These are phyloP conservation scores for Saccharum officinarum DNA, from an alignment of 176 grass and related monocot species.

Conservation along the genomic window DNA sequence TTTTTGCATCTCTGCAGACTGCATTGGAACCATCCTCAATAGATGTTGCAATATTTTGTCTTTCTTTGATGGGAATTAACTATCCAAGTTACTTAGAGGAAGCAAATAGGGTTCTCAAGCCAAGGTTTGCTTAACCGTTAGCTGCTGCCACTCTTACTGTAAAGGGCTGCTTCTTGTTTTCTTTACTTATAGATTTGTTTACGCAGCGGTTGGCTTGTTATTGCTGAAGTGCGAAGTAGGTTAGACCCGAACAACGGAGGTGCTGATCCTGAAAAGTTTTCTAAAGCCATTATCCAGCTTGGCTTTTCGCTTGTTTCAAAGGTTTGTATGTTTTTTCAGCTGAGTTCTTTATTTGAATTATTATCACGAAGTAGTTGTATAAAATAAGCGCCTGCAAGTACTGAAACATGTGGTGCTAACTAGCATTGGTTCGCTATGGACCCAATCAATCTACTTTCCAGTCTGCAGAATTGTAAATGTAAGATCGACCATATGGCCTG, in stretches of 20 bases:
- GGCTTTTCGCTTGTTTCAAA: slow-evolving; percentile 78
- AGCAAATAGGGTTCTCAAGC: slow-evolving; percentile 85
- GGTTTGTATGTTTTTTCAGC: slow-evolving; percentile 43
- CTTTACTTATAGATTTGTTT: slow-evolving; percentile 22
- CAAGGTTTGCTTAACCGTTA: slow-evolving; percentile 53
- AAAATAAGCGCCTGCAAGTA: slow-evolving; percentile 16
- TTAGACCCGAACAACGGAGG: slow-evolving; percentile 86
- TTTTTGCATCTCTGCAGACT: slow-evolving; percentile 54
- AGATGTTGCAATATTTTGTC: slow-evolving; percentile 95
- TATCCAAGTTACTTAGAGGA: slow-evolving; percentile 81
- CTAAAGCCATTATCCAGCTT: slow-evolving; percentile 70
- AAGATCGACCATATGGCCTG: background rate
- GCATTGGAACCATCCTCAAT: slow-evolving; percentile 73
- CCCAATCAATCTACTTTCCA: background rate
- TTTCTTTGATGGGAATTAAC: slow-evolving; percentile 93
- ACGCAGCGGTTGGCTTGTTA: slow-evolving; percentile 90
- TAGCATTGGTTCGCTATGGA: background rate
- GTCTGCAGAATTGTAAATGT: background rate
- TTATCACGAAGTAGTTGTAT: background rate
- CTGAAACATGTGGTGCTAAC: slow-evolving; percentile 1
- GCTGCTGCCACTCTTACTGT: slow-evolving; percentile 6
- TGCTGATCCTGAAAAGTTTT: slow-evolving; percentile 86
- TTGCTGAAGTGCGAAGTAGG: slow-evolving; percentile 96
- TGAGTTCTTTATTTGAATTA: slow-evolving; percentile 11
- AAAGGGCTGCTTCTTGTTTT: background rate